Base-by-base conservation (phyloP, 805 yeast genomes). In the Kodamaea neixiangensis region DNA sequence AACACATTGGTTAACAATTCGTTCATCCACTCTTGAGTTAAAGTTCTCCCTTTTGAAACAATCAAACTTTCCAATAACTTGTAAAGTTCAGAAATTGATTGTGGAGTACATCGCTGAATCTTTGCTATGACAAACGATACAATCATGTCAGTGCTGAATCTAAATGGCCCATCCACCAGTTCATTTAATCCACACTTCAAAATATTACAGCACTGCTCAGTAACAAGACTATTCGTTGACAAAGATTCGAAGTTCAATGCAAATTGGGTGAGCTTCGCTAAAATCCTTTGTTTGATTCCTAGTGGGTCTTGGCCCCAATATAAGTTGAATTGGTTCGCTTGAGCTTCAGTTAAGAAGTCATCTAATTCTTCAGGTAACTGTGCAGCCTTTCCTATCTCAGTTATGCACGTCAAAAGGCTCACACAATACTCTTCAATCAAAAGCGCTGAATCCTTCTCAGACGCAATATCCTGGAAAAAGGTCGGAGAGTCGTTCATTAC, bases 311-410 rank as follows among this genome's bases (percentile, higher is more conserved):
- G 52, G 0, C 51, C 40, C 87, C 89, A 83, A 58, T 72, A 81
- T 17, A 59, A 58, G 44, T 62, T 56, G 15, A 52, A 52, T 3
- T 47, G 38, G 20, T 65, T 67, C 18, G 62, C 53, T 46, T 76
- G 75, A 13, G 66, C 71, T 6, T 55, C 58, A 19, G 69, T 69
- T 39, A 66, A 69, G 18, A 66, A 66, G 9, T 73, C 78, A 39
- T 72, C 76, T 1, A 72, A 68, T 19, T 72, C 77, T 21, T 84
- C 89, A 0, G 89, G 85, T 1, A 79, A 65, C 46, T 81, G 80
- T 60, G 86, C 65, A 0, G 91, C 89, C 50, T 83, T 85, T 0
- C 90, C 94, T 3, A 89, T 70, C 48, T 86, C 88, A n/a, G 77
- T 76, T 0, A 90, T 64, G 60, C 90, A 87, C 11, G 79, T 68